Evolutionary conservation across 108 stramenopile genomes (phyloP).

Genomic region (Nitzschia inconspicua): DNA sequence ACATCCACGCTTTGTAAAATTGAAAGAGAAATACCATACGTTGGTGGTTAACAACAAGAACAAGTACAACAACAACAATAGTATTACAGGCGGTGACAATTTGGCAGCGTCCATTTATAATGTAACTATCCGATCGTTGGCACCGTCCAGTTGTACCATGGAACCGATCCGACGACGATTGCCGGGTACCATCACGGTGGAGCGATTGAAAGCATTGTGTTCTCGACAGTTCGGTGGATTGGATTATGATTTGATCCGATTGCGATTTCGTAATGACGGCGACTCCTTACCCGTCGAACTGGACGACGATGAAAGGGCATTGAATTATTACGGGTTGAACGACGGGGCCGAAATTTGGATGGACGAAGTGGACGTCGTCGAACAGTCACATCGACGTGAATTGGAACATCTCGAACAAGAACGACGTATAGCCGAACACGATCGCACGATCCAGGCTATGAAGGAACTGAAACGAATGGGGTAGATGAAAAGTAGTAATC

Average conservation of each 20-base stretch:
- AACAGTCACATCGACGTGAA: conserved; percentile 30
- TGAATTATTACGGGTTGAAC: conserved; percentile 81
- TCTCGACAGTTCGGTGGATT: conserved; percentile 63
- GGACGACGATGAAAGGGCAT: conserved; percentile 64
- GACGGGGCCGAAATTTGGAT: conserved; percentile 86
- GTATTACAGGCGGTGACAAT: conserved; percentile 9
- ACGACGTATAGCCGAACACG: conserved; percentile 42
- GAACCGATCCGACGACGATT: conserved; percentile 73
- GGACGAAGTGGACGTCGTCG: conserved; percentile 70
- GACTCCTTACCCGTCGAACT: conserved; percentile 68
- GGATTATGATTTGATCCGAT: conserved; percentile 69
- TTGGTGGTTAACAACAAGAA: conserved; percentile 30
- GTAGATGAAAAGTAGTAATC: too few species aligned
- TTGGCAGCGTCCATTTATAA: conserved; percentile 60
- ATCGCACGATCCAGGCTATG: conserved; percentile 33
- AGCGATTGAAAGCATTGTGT: conserved; percentile 78
- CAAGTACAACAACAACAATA: not conserved
- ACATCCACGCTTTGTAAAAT: conserved; percentile 55
- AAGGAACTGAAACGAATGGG: conserved; percentile 41
- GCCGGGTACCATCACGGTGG: conserved; percentile 66
- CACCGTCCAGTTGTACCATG: conserved; percentile 63
- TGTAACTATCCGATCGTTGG: conserved; percentile 69
- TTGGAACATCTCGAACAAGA: conserved; percentile 31
- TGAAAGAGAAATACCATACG: conserved; percentile 54
- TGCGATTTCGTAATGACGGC: conserved; percentile 62